Conservation (phyloP, 2,329 filamentous ascomycete species). For the Aspergillus novoparasiticus region DNA sequence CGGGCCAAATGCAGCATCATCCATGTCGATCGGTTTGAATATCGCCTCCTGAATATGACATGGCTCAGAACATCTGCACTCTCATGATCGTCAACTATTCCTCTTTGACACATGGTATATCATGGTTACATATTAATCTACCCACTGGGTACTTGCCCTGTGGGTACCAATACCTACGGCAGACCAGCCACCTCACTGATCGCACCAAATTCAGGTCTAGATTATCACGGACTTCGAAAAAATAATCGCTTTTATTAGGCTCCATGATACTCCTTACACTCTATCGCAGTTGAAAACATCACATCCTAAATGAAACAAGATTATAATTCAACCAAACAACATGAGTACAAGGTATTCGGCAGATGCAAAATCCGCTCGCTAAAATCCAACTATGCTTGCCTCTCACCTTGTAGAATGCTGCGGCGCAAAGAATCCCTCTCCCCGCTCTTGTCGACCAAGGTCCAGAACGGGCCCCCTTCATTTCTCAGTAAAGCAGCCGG, state of each 20-base stretch:
- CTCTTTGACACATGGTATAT: not conserved
- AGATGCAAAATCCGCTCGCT: not conserved
- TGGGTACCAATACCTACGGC: not conserved
- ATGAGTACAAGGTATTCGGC: not conserved
- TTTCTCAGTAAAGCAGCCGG: constrained; percentile 62
- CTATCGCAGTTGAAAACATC: not conserved
- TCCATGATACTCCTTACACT: not conserved
- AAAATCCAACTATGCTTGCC: not conserved
- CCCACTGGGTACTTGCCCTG: not conserved
- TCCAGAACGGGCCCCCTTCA: constrained; percentile 57
- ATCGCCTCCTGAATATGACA: not conserved
- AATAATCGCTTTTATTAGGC: not conserved
- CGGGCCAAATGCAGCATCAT: not conserved
- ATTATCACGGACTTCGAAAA: not conserved
- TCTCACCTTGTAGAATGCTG: not conserved
- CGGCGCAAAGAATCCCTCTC: constrained; percentile 16
- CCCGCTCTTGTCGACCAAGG: constrained; percentile 50
- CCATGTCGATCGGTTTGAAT: constrained; percentile 1
- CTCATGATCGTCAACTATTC: not conserved
- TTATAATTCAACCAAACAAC: no score
- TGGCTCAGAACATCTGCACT: not conserved
- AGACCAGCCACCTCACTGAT: not conserved
- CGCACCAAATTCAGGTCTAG: not conserved
- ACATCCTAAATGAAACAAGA: not conserved
- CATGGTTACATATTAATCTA: not conserved